Evolutionary conservation across 768 basidiomycete genomes (phyloP).

Genomic region (Porphyrellus cyaneotinctus): DNA sequence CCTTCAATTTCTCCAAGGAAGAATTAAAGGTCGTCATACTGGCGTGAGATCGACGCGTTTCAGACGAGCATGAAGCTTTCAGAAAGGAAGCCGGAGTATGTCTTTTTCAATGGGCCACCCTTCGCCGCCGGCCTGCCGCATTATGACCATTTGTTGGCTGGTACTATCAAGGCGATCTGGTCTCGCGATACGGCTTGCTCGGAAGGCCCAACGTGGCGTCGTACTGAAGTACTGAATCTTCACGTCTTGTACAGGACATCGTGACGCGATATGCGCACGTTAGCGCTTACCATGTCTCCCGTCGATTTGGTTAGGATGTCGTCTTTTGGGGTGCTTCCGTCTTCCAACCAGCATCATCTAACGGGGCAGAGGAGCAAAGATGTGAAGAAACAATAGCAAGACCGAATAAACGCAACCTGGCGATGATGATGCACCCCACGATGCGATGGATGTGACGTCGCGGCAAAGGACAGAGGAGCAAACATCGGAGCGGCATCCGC

Average conservation of each 20-base stretch:
- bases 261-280: constrained; percentile 95
- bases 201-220: not conserved
- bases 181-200: constrained; percentile 1
- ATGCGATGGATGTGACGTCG: too few relatives aligned
- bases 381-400: too few relatives aligned
- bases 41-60: constrained; percentile 98
- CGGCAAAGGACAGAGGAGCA: too few relatives aligned
- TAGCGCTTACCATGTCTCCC: constrained; percentile 86
- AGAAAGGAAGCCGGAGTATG: constrained; percentile 83
- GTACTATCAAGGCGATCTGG: constrained; percentile 77
- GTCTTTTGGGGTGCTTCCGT: too few relatives aligned
- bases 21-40: constrained; percentile 90
- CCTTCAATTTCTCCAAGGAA: constrained; percentile 82
- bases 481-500: too few relatives aligned
- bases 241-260: constrained; percentile 66
- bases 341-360: too few relatives aligned
- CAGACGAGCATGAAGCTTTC: constrained; percentile 90
- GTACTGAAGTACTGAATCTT: not conserved
- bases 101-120: constrained; percentile 97
- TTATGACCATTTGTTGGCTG: constrained; percentile 90
- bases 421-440: too few relatives aligned
- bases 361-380: too few relatives aligned
- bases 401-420: too few relatives aligned
- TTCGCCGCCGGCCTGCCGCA: constrained; percentile 97
- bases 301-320: constrained; percentile 99